Evolutionary conservation across 176 grass and related monocot genomes (phyloP).

Genomic region (Panicum miliaceum): DNA sequence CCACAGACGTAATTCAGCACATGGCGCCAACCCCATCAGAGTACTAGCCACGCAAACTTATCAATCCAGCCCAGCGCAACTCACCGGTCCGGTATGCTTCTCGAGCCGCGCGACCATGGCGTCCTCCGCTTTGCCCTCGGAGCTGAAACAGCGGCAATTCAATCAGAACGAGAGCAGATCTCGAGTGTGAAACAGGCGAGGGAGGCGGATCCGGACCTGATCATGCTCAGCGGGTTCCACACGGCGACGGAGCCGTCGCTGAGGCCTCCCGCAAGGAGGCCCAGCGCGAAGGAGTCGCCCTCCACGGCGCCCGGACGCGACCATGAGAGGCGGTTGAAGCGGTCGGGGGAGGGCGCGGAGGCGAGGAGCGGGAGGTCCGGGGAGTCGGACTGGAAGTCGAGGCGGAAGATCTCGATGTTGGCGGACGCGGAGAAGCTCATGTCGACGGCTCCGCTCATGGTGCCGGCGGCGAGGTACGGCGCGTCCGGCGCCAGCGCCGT

Average conservation of each 20-base stretch:
- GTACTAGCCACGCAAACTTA: conserved; percentile 14
- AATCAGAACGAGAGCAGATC: conserved; percentile 45
- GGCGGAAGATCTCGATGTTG: conserved; percentile 96
- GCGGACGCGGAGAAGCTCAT: conserved; percentile 75
- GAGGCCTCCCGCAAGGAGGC: conserved; percentile 86
- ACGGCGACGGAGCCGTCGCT: conserved; percentile 84
- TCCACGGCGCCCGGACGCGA: conserved; percentile 55
- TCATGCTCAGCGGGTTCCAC: conserved; percentile 88
- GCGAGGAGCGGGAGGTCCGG: conserved; percentile 72
- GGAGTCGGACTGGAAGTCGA: conserved; percentile 92
- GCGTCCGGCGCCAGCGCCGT: conserved; percentile 81
- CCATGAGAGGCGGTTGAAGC: conserved; percentile 96
- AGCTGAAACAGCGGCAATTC: conserved; percentile 60
- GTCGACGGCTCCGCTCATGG: conserved; percentile 94
- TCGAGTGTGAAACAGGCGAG: background rate
- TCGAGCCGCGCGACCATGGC: conserved; percentile 83
- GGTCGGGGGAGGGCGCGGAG: conserved; percentile 69
- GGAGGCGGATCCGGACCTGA: conserved; percentile 66
- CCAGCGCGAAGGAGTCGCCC: conserved; percentile 73
- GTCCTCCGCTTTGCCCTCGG: conserved; percentile 65
- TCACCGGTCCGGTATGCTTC: conserved; percentile 91
- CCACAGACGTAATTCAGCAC: conserved; percentile 36
- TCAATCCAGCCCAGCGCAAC: conserved; percentile 17
- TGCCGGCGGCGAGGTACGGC: conserved; percentile 89
- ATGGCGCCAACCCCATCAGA: conserved; percentile 9